phyloP scores from a whole-genome alignment of 192 early-diverging fungal species.

The Obelidium mucronatum region DNA sequence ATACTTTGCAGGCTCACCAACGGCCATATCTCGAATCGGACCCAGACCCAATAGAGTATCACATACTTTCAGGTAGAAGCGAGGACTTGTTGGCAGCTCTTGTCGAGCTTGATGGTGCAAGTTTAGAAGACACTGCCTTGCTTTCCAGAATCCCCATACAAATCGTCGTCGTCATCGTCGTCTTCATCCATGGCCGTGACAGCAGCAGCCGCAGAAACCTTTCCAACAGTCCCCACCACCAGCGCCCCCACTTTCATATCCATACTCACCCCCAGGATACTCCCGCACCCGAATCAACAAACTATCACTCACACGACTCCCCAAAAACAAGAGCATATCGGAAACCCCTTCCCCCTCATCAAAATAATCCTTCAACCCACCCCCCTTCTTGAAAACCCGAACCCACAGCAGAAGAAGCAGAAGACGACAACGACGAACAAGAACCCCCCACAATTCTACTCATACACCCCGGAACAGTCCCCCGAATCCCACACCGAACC shows the following conservation, averaged over 20 bases:
- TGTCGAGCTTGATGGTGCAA: too few species aligned
- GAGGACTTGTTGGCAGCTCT: slow-evolving; percentile 35
- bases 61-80: slow-evolving; percentile 71
- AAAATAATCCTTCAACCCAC: slow-evolving; percentile 16
- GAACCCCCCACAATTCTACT: slow-evolving; percentile 16
- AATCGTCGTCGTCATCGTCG: slow-evolving; percentile 45
- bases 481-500: slow-evolving; percentile 38
- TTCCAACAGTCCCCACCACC: neutral
- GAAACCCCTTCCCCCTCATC: slow-evolving; percentile 22
- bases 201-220: neutral
- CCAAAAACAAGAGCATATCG: slow-evolving; percentile 74
- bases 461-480: slow-evolving; percentile 1
- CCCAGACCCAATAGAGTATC: slow-evolving; percentile 83
- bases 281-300: slow-evolving; percentile 72
- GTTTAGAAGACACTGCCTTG: too few species aligned
- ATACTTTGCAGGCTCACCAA: slow-evolving; percentile 65
- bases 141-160: slow-evolving; percentile 44
- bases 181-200: slow-evolving; percentile 32
- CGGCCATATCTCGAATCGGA: slow-evolving; percentile 75
- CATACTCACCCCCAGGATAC: neutral
- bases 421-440: too few species aligned
- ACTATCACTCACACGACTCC: slow-evolving; percentile 70
- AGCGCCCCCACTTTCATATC: neutral
- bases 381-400: too few species aligned
- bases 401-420: too few species aligned